Base-by-base conservation (phyloP, 1,284 basidiomycete species). In the Porodaedalea pini region DNA sequence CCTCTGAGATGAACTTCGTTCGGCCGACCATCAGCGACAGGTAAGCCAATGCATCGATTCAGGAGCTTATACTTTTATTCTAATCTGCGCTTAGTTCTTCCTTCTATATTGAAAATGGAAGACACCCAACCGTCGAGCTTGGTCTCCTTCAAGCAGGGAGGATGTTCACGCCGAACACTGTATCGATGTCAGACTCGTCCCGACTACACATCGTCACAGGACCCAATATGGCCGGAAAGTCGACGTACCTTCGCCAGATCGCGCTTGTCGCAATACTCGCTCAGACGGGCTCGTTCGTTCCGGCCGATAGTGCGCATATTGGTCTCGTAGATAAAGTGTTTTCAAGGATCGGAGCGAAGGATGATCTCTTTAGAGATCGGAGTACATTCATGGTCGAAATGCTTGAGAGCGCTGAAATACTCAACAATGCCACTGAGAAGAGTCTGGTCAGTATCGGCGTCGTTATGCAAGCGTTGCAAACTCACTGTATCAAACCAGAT, bases 141-240 rank as follows among this genome's bases (percentile, higher is more conserved):
- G 94, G 94, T 1, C 79, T 99, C 1, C 75, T 94, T 39, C 79
- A 80, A 0, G 77, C 82, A 0, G 86, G 90, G 17, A 84, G 92
- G 36, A 74, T 79, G 6, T 98, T 95, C 70, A 90, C 84, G 0
- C 85, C 92, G 0, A 99, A 98, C 70, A 86, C 88, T 2, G 78
- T 94, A 13, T 62, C 73, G 19, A 78, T 97, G 68, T 73, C 76
- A 2, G 73, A 81, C 0, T 66, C 73, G 4, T 82, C 85, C 8
- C 83, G 82, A 23, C 67, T 98, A 3, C 87, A 86, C 58, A 69
- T 97, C 50, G 89, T 98, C 63, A 98, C 95, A 1, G 96, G 96
- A 0, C 96, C 96, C 0, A 98, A 98, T 67, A 98, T 98, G 93
- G 92, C 92, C 41, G 83, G 92, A 50, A 98, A 99, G 71, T 95